Percentiles rank a stretch among this genome's conserved stretches.
Conservation (phyloP, 768 basidiomycete species). For the Trametes maxima region DNA sequence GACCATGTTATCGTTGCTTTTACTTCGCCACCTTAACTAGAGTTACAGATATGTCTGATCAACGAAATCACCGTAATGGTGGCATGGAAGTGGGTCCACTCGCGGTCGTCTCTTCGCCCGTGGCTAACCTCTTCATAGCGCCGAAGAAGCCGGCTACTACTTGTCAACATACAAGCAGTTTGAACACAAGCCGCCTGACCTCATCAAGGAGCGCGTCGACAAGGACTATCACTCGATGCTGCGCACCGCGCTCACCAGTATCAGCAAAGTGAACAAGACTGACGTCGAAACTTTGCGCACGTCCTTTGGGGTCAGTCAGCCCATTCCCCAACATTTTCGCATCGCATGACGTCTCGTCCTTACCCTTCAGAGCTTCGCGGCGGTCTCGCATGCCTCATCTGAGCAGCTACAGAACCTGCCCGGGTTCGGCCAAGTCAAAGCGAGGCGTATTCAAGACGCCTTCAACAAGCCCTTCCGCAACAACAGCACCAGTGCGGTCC, state of each 20-base stretch:
- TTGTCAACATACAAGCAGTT: conserved; percentile 90
- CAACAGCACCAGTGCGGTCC: conserved; percentile 52
- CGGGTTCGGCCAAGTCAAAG: conserved; percentile 93
- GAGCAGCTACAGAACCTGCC: conserved; percentile 83
- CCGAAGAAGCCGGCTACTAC: conserved; percentile 92
- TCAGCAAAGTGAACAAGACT: conserved; percentile 96
- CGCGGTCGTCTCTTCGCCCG: background rate
- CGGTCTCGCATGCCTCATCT: conserved; percentile 70
- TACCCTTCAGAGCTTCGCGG: conserved; percentile 73
- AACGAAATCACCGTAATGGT: conserved; percentile 93
- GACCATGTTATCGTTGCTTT: background rate
- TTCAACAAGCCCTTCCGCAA: conserved; percentile 89
- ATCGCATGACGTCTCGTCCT: background rate
- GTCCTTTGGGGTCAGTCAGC: conserved; percentile 79
- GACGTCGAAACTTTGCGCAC: conserved; percentile 91
- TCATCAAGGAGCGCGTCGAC: conserved; percentile 94
- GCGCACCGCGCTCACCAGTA: conserved; percentile 80
- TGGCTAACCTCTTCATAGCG: conserved; percentile 44
- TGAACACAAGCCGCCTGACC: conserved; percentile 89
- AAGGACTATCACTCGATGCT: conserved; percentile 85
- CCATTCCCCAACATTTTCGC: conserved; percentile 4
- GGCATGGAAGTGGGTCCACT: conserved; percentile 75
- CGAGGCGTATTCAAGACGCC: conserved; percentile 86
- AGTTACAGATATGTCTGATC: conserved; percentile 73
- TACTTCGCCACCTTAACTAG: background rate